Conservation (phyloP, 768 basidiomycete genomes). For the Lactifluus echinatus region DNA sequence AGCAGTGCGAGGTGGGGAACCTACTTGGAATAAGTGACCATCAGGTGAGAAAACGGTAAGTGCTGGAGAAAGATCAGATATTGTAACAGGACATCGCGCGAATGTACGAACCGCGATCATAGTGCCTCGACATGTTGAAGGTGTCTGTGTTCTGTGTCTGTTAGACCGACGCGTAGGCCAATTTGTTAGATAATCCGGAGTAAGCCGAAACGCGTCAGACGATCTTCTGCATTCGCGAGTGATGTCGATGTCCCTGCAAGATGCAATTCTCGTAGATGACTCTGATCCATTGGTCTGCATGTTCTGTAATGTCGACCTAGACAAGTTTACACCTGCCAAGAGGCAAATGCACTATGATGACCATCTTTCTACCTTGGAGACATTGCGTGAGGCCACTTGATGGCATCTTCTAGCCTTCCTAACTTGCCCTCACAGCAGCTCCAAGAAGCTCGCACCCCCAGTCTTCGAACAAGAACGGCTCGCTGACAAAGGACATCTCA, state of each 20-base stretch:
- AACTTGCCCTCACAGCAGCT: not conserved
- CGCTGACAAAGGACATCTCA: not conserved
- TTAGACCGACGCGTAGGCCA: conserved; percentile 18
- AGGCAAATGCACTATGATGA: conserved; percentile 48
- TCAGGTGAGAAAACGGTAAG: conserved; percentile 98
- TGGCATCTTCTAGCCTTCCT: not conserved
- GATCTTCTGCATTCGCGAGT: not conserved
- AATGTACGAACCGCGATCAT: conserved; percentile 81
- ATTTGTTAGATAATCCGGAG: conserved; percentile 18
- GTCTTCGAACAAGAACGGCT: not conserved
- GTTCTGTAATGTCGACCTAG: conserved; percentile 41
- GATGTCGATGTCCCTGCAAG: not conserved
- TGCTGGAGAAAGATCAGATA: conserved; percentile 39
- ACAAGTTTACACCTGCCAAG: conserved; percentile 28
- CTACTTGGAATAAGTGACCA: conserved; percentile 95
- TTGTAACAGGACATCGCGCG: not conserved
- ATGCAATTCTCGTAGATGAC: conserved; percentile 19
- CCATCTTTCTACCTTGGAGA: conserved; percentile 32
- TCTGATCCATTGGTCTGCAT: conserved; percentile 33
- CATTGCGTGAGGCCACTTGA: conserved; percentile 1
- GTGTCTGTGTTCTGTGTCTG: not conserved
- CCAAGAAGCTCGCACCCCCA: not conserved
- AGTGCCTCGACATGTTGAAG: conserved; percentile 78
- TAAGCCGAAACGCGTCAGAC: conserved; percentile 2
- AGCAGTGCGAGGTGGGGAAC: not conserved